A percentile compares a stretch with the other conserved stretches of the same genome.
phyloP scores from a whole-genome alignment of 306 rosid genomes.

The Geum urbanum region DNA sequence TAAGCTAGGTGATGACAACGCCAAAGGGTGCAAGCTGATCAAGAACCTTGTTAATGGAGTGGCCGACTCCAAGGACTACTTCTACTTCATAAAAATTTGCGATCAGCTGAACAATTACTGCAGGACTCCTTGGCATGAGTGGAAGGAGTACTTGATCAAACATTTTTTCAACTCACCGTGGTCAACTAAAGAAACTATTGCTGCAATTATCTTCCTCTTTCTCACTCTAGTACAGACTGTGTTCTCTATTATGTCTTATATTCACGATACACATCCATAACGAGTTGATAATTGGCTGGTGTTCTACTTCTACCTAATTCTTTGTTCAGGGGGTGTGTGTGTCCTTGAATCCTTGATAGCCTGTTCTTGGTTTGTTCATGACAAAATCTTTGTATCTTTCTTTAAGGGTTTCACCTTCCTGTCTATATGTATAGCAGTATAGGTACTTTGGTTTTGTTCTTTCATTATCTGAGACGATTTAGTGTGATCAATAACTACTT shows the following conservation, averaged over 20 bases:
- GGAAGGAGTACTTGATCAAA: conserved; percentile 22
- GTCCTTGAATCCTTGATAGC: background rate
- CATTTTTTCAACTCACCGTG: conserved; percentile 29
- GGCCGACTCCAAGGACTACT: conserved; percentile 9
- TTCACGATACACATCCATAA: background rate
- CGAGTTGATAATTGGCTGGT: background rate
- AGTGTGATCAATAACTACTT: too few relatives aligned
- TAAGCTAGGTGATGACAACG: conserved; percentile 1
- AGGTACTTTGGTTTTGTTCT: too few relatives aligned
- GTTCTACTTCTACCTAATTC: background rate
- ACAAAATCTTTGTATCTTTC: background rate
- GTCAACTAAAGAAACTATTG: conserved; percentile 22
- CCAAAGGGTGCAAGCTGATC: background rate
- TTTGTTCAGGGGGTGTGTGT: background rate
- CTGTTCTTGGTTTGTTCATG: background rate
- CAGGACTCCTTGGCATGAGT: background rate
- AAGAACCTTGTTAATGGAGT: background rate
- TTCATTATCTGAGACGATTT: too few relatives aligned
- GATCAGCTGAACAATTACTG: conserved; percentile 6
- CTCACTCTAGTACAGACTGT: conserved; percentile 18
- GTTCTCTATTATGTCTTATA: background rate
- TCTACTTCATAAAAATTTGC: background rate
- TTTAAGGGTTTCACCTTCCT: background rate
- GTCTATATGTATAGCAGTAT: too few relatives aligned
- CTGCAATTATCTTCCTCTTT: background rate